phyloP scores from a whole-genome alignment of 148 eudicot species.

The Nyssa sinensis region DNA sequence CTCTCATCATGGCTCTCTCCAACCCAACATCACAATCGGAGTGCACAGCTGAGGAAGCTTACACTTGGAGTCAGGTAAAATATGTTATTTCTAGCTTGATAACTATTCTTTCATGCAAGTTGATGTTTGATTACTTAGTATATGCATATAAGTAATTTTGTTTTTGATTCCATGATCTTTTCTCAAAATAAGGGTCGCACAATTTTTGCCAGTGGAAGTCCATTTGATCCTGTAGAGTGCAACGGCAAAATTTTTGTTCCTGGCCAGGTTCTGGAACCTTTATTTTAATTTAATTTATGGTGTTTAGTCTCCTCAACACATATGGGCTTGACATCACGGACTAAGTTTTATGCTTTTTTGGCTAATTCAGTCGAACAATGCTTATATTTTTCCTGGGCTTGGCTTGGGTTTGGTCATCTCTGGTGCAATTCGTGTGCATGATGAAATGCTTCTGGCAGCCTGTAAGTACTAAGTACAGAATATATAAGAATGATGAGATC shows the following conservation, averaged over 20 bases:
- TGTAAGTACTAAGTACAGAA: conserved; percentile 41
- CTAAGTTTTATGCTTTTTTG: conserved; percentile 1
- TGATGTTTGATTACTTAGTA: not conserved
- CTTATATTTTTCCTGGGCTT: conserved; percentile 91
- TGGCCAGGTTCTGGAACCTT: conserved; percentile 62
- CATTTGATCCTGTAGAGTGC: conserved; percentile 79
- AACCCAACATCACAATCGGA: conserved; percentile 94
- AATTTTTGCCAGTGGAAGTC: conserved; percentile 91
- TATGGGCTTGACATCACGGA: not conserved
- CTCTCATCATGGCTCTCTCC: conserved; percentile 90
- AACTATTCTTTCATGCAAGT: not conserved
- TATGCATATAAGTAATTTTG: not conserved
- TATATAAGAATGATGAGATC: not conserved
- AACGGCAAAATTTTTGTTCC: conserved; percentile 67
- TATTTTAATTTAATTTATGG: not conserved
- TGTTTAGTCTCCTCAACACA: not conserved
- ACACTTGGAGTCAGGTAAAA: conserved; percentile 74
- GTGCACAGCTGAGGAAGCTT: conserved; percentile 98
- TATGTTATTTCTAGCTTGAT: not conserved
- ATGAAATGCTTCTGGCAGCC: conserved; percentile 86
- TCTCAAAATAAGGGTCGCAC: conserved; percentile 59
- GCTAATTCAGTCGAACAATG: conserved; percentile 70
- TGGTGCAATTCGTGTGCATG: conserved; percentile 92
- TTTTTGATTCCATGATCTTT: not conserved
- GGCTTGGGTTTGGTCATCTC: conserved; percentile 87